Evolutionary conservation across 2,329 filamentous ascomycete species (phyloP), one percentile per base, ranked within the genome.

Genomic region (Immersiporthe knoxdaviesiana): DNA sequence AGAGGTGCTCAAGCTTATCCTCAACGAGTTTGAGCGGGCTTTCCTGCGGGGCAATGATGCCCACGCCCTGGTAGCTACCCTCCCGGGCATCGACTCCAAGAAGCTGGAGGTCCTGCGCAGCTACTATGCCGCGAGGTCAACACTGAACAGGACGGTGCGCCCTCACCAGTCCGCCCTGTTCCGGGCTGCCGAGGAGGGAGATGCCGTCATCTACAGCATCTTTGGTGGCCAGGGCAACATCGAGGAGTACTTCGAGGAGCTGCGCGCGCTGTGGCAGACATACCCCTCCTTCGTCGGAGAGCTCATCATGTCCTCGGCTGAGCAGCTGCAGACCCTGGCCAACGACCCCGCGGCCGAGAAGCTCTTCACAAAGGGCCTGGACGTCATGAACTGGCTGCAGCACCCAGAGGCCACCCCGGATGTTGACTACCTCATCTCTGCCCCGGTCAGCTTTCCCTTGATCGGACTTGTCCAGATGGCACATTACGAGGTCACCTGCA

Each of bases 201-300:
- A 90, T 68, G 94, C 94, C 67, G 91, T 89, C 75, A 88, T 99
- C 70, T 99, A 97, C 84, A 94, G 91, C 73, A 94, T 99, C 72
- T 97, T 98, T 74, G 96, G 96, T 70, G 96, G 96, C 8, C 96
- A 99, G 80, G 96, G 96, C 75, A 99, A 99, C 81, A 98, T 99
- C 73, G 95, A 99, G 81, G 97, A 99, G 82, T 99, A 99, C 82
- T 99, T 99, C 77, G 95, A 99, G 74, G 96, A 99, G 84, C 88
- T 99, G 72, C 90, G 96, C 68, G 92, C 97, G 79, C 88, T 98
- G 69, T 95, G 95, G 84, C 90, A 86, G 75, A 97, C 94, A 70
- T 99, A 99, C 82, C 91, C 92, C 16, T 92, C 92, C 37, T 97
- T 99, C 74, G 89, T 97, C 6, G 91, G 93, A 74, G 93, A 97